Evolutionary conservation across 1,284 basidiomycete species (phyloP).

Genomic region (Tilletia caries): DNA sequence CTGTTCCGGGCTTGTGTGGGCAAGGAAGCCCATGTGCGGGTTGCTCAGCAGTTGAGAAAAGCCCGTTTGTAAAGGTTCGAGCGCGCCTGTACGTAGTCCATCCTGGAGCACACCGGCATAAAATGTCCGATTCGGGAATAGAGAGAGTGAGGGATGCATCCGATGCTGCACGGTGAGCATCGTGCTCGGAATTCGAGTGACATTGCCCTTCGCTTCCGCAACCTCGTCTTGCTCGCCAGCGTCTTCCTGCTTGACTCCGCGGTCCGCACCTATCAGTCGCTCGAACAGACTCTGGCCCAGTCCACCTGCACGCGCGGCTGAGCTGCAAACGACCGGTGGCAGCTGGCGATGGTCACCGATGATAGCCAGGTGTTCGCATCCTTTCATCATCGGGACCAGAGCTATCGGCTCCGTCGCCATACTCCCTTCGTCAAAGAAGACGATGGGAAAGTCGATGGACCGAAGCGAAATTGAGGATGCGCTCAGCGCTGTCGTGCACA

Average conservation of each 20-base stretch:
- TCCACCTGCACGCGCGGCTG: conserved; percentile 58
- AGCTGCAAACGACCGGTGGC: conserved; percentile 73
- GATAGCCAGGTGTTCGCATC: conserved; percentile 73
- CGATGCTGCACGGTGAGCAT: conserved; percentile 91
- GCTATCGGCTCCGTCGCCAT: conserved; percentile 82
- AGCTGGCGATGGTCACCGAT: conserved; percentile 96
- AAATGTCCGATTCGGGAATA: conserved; percentile 78
- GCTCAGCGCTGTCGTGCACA: conserved; percentile 52
- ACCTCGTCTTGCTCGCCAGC: conserved; percentile 34
- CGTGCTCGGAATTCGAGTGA: conserved; percentile 21
- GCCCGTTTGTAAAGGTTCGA: conserved; percentile 31
- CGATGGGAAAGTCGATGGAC: conserved; percentile 80
- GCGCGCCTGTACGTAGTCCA: conserved; percentile 58
- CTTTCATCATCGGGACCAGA: conserved; percentile 56
- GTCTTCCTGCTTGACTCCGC: not conserved
- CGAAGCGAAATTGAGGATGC: conserved; percentile 32
- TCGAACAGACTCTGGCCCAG: conserved; percentile 82
- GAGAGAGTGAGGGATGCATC: conserved; percentile 85
- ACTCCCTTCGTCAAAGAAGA: conserved; percentile 89
- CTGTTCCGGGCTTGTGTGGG: conserved; percentile 33
- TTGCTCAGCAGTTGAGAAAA: conserved; percentile 21
- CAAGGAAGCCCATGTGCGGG: conserved; percentile 31
- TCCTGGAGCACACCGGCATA: conserved; percentile 70
- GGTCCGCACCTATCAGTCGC: conserved; percentile 64
- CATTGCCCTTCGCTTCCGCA: conserved; percentile 56